Conservation (phyloP, 805 yeast species). For the Clavispora vitiphila region DNA sequence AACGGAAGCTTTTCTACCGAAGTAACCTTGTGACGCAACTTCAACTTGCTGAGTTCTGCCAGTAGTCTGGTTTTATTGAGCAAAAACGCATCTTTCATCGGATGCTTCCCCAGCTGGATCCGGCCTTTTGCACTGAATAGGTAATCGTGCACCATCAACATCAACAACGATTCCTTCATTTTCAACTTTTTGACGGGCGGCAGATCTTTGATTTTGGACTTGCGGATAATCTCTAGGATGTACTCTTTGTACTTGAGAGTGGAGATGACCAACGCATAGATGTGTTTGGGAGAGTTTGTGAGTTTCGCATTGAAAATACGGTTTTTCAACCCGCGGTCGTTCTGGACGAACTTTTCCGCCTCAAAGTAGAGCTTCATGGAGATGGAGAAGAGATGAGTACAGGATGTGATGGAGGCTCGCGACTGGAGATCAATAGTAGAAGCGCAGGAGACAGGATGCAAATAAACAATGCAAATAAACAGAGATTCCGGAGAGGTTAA, state of each 20-base stretch:
- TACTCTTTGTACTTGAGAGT: conserved; percentile 68
- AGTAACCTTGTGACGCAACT: conserved; percentile 64
- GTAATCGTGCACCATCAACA: conserved; percentile 76
- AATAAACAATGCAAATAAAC: too few relatives aligned
- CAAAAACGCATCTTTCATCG: conserved; percentile 75
- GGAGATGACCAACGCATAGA: conserved; percentile 78
- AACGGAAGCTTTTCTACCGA: conserved; percentile 44
- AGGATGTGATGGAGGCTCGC: background rate
- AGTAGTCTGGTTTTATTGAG: conserved; percentile 74
- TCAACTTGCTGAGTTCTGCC: conserved; percentile 76
- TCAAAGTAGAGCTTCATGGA: conserved; percentile 40
- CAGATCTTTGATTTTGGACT: conserved; percentile 57
- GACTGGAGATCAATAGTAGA: background rate
- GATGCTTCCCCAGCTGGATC: conserved; percentile 84
- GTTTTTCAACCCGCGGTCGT: conserved; percentile 26
- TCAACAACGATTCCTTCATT: conserved; percentile 48
- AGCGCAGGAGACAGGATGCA: too few relatives aligned
- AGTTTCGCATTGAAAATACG: conserved; percentile 34
- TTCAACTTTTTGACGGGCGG: conserved; percentile 35
- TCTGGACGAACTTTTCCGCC: conserved; percentile 34
- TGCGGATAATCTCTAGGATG: conserved; percentile 57
- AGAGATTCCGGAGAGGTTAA: too few relatives aligned
- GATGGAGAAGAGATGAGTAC: conserved; percentile 14
- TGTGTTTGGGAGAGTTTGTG: conserved; percentile 67
- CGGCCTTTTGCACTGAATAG: conserved; percentile 71